phyloP scores from a whole-genome alignment of 2,329 filamentous ascomycete species.

The Diaporthe australafricana region DNA sequence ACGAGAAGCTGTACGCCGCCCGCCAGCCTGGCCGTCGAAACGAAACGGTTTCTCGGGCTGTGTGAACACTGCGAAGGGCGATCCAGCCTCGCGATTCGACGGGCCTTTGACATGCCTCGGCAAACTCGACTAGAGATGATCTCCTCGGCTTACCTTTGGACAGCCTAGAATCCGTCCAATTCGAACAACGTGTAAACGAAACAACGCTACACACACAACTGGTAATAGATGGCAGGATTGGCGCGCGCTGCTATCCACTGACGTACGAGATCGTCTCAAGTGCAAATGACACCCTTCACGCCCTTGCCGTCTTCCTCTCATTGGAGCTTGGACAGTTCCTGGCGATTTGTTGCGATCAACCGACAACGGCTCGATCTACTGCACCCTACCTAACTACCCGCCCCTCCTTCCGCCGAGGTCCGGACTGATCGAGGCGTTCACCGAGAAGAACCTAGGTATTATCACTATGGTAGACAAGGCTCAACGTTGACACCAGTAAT shows the following conservation, averaged over 20 bases:
- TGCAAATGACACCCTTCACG: not conserved
- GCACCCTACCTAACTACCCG: constrained; percentile 4
- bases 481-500: not conserved
- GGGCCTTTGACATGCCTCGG: not conserved
- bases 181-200: constrained; percentile 7
- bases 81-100: constrained; percentile 23
- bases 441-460: too few species aligned
- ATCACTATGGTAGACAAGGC: too few species aligned
- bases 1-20: not conserved
- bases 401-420: not conserved
- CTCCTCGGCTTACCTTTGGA: not conserved
- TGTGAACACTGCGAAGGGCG: constrained; percentile 5
- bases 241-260: constrained; percentile 5
- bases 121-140: not conserved
- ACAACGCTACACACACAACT: constrained; percentile 14
- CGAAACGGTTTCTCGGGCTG: constrained; percentile 17
- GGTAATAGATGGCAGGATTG: not conserved
- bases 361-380: constrained; percentile 15
- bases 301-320: not conserved
- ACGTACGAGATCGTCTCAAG: constrained; percentile 17
- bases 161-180: constrained; percentile 19
- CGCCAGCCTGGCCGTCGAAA: not conserved
- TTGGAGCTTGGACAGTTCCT: constrained; percentile 8
- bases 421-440: not conserved
- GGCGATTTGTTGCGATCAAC: not conserved